Evolutionary conservation across 495 filamentous ascomycete species (phyloP), one percentile per base, ranked within the genome.

Genomic region (Podospora fimiseda): DNA sequence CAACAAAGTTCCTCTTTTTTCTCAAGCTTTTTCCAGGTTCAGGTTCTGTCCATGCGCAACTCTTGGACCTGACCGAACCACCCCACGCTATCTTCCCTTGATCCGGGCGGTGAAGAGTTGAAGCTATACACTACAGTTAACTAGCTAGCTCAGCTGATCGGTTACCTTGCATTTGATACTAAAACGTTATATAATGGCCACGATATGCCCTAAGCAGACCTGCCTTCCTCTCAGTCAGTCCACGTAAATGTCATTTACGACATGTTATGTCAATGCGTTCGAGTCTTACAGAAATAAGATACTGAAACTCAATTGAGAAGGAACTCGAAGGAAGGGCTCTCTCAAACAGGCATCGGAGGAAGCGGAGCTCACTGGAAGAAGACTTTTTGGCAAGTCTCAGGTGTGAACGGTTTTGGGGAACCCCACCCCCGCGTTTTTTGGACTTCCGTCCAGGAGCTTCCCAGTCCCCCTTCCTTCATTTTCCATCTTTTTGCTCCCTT

Each of bases 381-480:
- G 13, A 44, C 42, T n/a, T n/a, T n/a, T n/a, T n/a, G n/a, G n/a
- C n/a, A n/a, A 44, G 18, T 18, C 42, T 16, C 33, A 40, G 36
- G 47, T 19, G 27, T 59, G 33, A 48, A 59, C 56, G 43, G 52
- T 50, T 24, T 47, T 47, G 44, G 44, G 44, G 44, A 37, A 43
- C 55, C 49, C 57, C 57, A 56, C 54, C 60, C 56, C 60, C 57
- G 51, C 60, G 50, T 56, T 59, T 50, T 47, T 52, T 24, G 16
- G 44, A 47, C 27, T 52, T 44, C 23, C 55, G 48, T 27, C 18
- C 23, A 11, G 1, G n/a, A n/a, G n/a, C n/a, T n/a, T 19, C 14
- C 9, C 42, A 22, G 33, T 43, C 48, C 21, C 44, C 30, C 33
- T 36, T 53, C 51, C 47, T 56, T 51, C 37, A 55, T 55, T 51